Conservation (phyloP, 2,329 filamentous ascomycete species). For the Gaeumannomyces sp. region DNA sequence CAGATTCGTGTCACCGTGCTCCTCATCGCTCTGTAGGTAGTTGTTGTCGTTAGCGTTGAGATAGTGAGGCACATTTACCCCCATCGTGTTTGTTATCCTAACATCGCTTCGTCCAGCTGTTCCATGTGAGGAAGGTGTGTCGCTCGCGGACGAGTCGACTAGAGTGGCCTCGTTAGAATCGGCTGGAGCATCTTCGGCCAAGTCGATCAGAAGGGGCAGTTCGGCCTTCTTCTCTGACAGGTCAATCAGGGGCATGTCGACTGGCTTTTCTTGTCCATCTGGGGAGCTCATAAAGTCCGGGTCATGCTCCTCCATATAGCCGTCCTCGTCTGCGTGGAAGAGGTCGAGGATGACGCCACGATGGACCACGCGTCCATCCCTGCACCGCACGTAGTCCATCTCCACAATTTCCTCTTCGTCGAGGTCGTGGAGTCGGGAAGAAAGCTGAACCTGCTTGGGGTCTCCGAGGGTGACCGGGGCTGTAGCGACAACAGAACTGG, state of each 20-base stretch:
- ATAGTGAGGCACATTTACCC: too few species aligned
- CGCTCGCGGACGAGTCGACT: background rate
- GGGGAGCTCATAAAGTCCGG: conserved; percentile 2
- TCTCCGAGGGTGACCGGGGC: background rate
- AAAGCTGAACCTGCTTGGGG: background rate
- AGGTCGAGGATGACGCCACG: conserved; percentile 26
- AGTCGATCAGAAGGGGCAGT: background rate
- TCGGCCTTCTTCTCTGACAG: background rate
- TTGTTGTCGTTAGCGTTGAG: too few species aligned
- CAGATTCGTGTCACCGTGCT: too few species aligned
- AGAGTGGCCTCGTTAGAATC: background rate
- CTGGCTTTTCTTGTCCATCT: background rate
- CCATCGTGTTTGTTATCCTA: too few species aligned
- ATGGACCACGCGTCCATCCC: conserved; percentile 25
- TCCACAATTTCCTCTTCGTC: conserved; percentile 13
- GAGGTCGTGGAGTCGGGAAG: conserved; percentile 5
- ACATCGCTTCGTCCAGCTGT: background rate
- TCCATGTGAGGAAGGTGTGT: background rate
- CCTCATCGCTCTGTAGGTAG: too few species aligned
- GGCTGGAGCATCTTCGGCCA: background rate
- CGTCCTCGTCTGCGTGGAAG: conserved; percentile 19
- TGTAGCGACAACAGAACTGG: background rate
- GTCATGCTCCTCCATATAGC: conserved; percentile 6
- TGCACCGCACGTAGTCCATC: conserved; percentile 21
- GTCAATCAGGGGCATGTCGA: background rate